Percentiles rank a stretch among this genome's conserved stretches.
phyloP scores from a whole-genome alignment of 2,329 filamentous ascomycete genomes.

The Aspergillus sp. region DNA sequence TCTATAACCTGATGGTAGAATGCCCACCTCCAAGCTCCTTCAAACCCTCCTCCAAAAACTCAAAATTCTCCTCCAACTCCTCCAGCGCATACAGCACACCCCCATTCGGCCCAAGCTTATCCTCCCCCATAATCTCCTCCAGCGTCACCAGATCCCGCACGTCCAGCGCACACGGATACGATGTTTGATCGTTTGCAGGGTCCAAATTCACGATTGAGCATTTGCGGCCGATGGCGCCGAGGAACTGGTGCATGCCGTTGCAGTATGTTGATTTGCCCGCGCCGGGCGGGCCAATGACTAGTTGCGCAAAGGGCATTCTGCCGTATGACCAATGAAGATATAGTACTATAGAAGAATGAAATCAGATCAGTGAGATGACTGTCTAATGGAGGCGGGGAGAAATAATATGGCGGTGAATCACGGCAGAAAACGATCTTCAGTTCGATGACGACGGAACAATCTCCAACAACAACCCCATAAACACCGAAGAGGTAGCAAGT shows the following conservation, averaged over 20 bases:
- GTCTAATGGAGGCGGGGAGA: constrained; percentile 13
- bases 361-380: neutral
- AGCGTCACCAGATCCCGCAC: constrained; percentile 82
- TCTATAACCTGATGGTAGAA: neutral
- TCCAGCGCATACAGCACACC: constrained; percentile 89
- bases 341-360: constrained; percentile 1
- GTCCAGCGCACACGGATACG: constrained; percentile 82
- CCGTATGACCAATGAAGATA: neutral
- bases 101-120: constrained; percentile 84
- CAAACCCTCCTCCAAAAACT: constrained; percentile 79
- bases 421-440: constrained; percentile 28
- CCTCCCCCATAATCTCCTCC: constrained; percentile 88
- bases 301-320: constrained; percentile 58
- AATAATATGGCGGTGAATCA: constrained; percentile 21
- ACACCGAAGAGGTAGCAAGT: constrained; percentile 6
- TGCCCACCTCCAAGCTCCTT: constrained; percentile 60
- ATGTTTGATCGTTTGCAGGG: constrained; percentile 88
- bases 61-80: constrained; percentile 87
- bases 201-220: constrained; percentile 95
- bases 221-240: constrained; percentile 88
- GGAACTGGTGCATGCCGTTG: constrained; percentile 98
- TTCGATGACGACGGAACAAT: constrained; percentile 17
- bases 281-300: constrained; percentile 89
- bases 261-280: constrained; percentile 97
- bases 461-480: constrained; percentile 12